phyloP scores from a whole-genome alignment of 306 rosid species.

The Begonia loranthoides region DNA sequence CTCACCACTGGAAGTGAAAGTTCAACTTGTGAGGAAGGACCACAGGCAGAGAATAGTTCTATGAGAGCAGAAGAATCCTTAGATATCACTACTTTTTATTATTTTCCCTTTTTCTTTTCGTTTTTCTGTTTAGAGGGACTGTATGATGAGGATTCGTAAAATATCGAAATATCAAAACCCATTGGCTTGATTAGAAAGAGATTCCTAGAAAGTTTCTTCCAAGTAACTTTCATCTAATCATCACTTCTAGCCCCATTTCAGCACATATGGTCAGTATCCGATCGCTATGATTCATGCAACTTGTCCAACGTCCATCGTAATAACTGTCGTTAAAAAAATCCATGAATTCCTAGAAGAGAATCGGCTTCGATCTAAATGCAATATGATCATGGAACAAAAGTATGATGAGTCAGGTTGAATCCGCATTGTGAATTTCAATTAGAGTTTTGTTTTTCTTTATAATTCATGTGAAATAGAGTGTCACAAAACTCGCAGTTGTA shows the following conservation, averaged over 20 bases:
- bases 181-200: constrained; percentile 17
- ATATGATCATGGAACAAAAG: too few species aligned
- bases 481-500: too few species aligned
- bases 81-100: constrained; percentile 23
- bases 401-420: too few species aligned
- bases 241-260: constrained; percentile 28
- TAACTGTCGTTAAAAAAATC: background rate
- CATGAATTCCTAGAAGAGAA: background rate
- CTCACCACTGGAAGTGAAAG: constrained; percentile 11
- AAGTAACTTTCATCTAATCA: constrained; percentile 43
- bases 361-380: too few species aligned
- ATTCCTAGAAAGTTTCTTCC: constrained; percentile 36
- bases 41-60: constrained; percentile 18
- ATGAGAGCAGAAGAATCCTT: constrained; percentile 19
- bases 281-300: constrained; percentile 25
- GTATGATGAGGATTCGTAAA: constrained; percentile 36
- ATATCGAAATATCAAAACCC: constrained; percentile 22
- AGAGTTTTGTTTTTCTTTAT: too few species aligned
- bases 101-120: too few species aligned
- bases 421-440: too few species aligned
- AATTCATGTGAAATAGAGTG: too few species aligned
- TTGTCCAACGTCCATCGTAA: constrained; percentile 14
- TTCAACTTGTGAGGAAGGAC: constrained; percentile 34
- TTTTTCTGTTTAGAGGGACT: constrained; percentile 15
- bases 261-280: constrained; percentile 22